Conservation (phyloP, 148 eudicot genomes). For the Gaultheria prostrata region DNA sequence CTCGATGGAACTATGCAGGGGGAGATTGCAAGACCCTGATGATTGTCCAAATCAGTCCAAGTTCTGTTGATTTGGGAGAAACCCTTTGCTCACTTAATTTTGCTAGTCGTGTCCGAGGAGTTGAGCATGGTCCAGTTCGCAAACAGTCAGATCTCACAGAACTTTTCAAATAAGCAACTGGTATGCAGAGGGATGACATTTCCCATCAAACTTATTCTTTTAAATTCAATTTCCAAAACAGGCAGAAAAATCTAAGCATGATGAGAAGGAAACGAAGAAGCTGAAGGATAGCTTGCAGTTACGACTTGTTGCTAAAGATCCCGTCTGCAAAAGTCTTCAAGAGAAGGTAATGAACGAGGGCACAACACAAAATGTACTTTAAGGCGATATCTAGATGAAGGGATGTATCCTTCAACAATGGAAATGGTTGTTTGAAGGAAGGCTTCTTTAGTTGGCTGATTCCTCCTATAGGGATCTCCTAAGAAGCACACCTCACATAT, state of each 20-base stretch:
- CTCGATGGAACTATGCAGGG: constrained; percentile 44
- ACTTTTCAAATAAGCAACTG: constrained; percentile 83
- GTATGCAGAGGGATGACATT: constrained; percentile 31
- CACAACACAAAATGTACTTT: no score
- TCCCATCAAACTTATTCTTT: neutral
- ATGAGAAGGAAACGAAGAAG: constrained; percentile 83
- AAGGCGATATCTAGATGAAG: neutral
- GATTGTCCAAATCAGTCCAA: constrained; percentile 94
- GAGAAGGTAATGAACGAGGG: constrained; percentile 55
- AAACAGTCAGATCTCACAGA: constrained; percentile 75
- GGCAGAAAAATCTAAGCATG: constrained; percentile 87
- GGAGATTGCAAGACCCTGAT: constrained; percentile 96
- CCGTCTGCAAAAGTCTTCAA: constrained; percentile 63
- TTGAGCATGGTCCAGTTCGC: constrained; percentile 89
- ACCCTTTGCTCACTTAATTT: constrained; percentile 91
- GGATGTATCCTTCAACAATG: neutral
- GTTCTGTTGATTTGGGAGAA: constrained; percentile 68
- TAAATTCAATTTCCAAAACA: constrained; percentile 20
- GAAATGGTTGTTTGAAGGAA: neutral
- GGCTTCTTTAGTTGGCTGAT: neutral
- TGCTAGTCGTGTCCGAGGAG: constrained; percentile 92
- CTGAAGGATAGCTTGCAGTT: constrained; percentile 77
- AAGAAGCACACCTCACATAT: neutral
- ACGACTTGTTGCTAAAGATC: constrained; percentile 76
- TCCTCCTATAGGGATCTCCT: neutral